Percentiles rank a stretch among this genome's conserved stretches.
Evolutionary conservation across 176 grass and related monocot species (phyloP).

Genomic region (Carex littledalei): DNA sequence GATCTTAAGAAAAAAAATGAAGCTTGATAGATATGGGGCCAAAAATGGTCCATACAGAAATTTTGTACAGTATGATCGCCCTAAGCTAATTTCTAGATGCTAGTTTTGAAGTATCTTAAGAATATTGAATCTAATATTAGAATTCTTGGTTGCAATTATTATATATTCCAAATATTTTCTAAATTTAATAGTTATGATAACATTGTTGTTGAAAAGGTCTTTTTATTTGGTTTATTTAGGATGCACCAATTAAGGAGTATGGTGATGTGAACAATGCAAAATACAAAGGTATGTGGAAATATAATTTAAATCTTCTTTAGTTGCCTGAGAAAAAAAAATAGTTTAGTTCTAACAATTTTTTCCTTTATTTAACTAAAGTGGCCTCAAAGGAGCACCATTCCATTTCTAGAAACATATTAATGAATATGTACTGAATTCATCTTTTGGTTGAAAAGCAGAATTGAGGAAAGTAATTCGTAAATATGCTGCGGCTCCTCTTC

Average conservation of each 20-base stretch:
- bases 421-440: not conserved
- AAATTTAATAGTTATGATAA: not conserved
- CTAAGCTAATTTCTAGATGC: not conserved
- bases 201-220: not conserved
- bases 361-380: not conserved
- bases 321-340: not conserved
- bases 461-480: conserved; percentile 79
- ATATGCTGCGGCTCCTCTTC: conserved; percentile 44
- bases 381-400: not conserved
- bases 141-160: not conserved
- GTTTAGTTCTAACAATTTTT: not conserved
- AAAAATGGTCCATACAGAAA: not conserved
- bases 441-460: conserved; percentile 46
- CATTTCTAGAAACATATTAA: not conserved
- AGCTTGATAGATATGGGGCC: not conserved
- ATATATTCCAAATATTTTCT: not conserved
- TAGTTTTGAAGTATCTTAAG: not conserved
- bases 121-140: not conserved
- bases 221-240: conserved; percentile 38
- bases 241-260: conserved; percentile 95
- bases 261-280: conserved; percentile 83
- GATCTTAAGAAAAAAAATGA: not conserved
- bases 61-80: not conserved
- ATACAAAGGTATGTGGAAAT: conserved; percentile 63
- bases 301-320: not conserved